Evolutionary conservation across 2,329 filamentous ascomycete genomes (phyloP).

Genomic region (Helotiales sp.): DNA sequence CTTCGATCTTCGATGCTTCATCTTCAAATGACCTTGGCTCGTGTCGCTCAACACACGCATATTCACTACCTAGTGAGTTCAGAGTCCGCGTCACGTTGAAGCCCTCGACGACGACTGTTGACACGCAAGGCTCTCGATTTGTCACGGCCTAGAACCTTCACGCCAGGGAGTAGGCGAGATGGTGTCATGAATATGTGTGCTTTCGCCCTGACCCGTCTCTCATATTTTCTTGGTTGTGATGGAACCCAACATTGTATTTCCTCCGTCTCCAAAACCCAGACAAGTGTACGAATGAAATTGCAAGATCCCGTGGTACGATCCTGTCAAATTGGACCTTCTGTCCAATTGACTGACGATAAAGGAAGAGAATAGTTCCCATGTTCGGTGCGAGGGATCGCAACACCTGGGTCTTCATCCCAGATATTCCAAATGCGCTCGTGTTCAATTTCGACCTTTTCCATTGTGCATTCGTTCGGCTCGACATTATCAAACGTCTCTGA

Average conservation of each 20-base stretch:
- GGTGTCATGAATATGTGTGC: neutral
- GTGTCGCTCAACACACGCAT: neutral
- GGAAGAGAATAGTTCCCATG: neutral
- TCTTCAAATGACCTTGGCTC: too few relatives aligned
- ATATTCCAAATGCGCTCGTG: neutral
- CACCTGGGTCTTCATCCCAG: neutral
- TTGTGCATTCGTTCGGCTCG: too few relatives aligned
- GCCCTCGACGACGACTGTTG: neutral
- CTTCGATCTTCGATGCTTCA: neutral
- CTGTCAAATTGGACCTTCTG: neutral
- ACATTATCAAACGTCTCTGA: slow-evolving; percentile 19
- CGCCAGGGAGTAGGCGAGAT: neutral
- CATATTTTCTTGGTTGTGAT: too few relatives aligned
- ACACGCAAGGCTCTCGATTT: neutral
- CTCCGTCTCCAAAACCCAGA: neutral
- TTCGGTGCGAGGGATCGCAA: neutral
- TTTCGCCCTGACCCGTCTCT: neutral
- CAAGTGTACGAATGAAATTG: neutral
- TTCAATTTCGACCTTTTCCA: too few relatives aligned
- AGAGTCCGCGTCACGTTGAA: neutral
- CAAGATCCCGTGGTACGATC: neutral
- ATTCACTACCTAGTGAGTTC: neutral
- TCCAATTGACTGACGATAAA: neutral
- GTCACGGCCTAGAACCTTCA: neutral
- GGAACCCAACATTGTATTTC: neutral